Conservation (phyloP, 768 basidiomycete genomes). For the Paxillus involutus region DNA sequence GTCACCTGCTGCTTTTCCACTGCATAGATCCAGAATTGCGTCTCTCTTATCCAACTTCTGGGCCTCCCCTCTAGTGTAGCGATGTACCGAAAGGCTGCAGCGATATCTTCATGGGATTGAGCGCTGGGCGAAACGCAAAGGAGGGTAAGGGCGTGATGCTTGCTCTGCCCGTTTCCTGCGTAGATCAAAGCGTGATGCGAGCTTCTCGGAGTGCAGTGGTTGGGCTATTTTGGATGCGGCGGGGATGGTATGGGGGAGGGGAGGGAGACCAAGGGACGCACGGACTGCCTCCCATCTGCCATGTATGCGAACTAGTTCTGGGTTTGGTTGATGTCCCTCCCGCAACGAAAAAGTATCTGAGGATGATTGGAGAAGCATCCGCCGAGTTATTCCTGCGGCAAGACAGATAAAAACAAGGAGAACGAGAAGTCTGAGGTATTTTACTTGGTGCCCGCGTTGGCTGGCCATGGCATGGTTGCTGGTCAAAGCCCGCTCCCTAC, state of each 20-base stretch:
- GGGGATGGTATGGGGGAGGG: constrained; percentile 15
- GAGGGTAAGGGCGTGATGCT: constrained; percentile 9
- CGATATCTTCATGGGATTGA: constrained; percentile 6
- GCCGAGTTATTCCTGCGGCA: constrained; percentile 18
- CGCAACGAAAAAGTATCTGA: not conserved
- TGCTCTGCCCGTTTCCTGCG: constrained; percentile 13
- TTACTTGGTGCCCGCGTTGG: constrained; percentile 12
- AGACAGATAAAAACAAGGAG: constrained; percentile 24
- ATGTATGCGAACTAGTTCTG: constrained; percentile 12
- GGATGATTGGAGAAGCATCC: constrained; percentile 1
- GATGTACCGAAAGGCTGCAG: not conserved
- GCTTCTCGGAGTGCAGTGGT: constrained; percentile 3
- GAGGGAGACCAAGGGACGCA: constrained; percentile 29
- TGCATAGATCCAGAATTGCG: not conserved
- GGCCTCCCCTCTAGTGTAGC: constrained; percentile 2
- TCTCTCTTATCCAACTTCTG: not conserved
- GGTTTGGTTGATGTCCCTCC: not conserved
- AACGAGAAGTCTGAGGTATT: constrained; percentile 14
- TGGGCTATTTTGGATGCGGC: not conserved
- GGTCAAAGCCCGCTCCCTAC: not conserved
- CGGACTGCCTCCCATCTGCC: constrained; percentile 36
- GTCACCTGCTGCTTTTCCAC: not conserved
- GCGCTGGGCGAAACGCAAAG: constrained; percentile 22
- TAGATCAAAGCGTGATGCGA: constrained; percentile 24
- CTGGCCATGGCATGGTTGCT: constrained; percentile 22